phyloP scores from a whole-genome alignment of 202 grass and related monocot genomes.

The Panicum virgatum region DNA sequence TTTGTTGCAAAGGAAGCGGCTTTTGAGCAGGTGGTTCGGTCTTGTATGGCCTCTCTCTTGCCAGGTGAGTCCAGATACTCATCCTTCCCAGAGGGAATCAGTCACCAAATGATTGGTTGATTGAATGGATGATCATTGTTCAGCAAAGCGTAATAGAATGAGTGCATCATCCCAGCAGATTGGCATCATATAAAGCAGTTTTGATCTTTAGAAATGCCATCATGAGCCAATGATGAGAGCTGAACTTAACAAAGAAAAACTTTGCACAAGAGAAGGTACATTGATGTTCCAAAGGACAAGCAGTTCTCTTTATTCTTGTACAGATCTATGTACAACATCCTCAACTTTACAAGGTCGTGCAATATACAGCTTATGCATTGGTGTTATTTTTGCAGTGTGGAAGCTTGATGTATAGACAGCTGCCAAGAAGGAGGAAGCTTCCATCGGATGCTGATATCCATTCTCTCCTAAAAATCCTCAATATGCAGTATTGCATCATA shows the following conservation, averaged over 20 bases:
- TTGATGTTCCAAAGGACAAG: constrained; percentile 25
- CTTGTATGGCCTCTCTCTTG: constrained; percentile 36
- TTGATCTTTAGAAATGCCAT: constrained; percentile 36
- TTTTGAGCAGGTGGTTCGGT: constrained; percentile 46
- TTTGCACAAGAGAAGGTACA: constrained; percentile 35
- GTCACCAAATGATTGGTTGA: constrained; percentile 41
- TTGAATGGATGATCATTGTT: constrained; percentile 51
- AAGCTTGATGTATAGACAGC: background rate
- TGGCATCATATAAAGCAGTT: constrained; percentile 43
- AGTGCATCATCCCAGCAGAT: constrained; percentile 36
- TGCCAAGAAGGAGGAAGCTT: background rate
- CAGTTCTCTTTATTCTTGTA: constrained; percentile 41
- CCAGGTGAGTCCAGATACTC: constrained; percentile 50
- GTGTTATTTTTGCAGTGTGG: background rate
- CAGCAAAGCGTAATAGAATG: constrained; percentile 35
- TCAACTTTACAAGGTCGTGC: constrained; percentile 27
- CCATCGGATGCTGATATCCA: constrained; percentile 6
- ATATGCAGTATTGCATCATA: background rate
- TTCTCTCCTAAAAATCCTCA: background rate
- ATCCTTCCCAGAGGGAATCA: constrained; percentile 42
- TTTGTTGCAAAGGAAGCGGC: constrained; percentile 30
- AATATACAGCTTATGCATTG: constrained; percentile 10
- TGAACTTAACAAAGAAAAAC: constrained; percentile 26
- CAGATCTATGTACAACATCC: constrained; percentile 39
- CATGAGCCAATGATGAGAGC: constrained; percentile 49